Conservation (phyloP, 192 early-diverging fungal species). For the Phlyctochytrium planicorne region DNA sequence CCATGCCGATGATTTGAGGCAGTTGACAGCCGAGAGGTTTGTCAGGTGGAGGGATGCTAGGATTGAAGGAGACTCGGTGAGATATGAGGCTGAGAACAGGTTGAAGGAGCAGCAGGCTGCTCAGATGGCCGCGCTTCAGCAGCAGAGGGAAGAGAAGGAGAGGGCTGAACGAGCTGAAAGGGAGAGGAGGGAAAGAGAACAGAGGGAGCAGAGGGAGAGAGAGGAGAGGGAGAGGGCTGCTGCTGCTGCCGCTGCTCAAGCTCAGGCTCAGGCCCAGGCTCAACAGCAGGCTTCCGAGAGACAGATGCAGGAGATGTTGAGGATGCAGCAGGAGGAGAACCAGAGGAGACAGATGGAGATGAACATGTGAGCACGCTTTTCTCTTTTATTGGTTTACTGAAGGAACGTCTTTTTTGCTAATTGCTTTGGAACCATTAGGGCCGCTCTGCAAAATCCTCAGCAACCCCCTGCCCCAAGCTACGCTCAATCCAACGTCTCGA, state of each 20-base stretch:
- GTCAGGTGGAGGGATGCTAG: slow-evolving; percentile 45
- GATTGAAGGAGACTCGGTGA: neutral
- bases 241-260: too few relatives aligned
- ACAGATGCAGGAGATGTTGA: neutral
- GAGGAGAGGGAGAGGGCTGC: too few relatives aligned
- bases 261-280: too few relatives aligned
- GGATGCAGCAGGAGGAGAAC: neutral
- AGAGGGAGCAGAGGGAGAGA: slow-evolving; percentile 1
- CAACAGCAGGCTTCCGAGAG: too few relatives aligned
- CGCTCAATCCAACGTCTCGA: too few relatives aligned
- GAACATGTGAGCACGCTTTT: neutral
- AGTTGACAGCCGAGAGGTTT: slow-evolving; percentile 59
- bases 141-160: too few relatives aligned
- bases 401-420: too few relatives aligned
- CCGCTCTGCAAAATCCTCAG: too few relatives aligned
- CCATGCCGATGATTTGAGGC: slow-evolving; percentile 54
- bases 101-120: neutral
- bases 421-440: too few relatives aligned
- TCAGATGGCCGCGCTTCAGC: too few relatives aligned
- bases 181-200: slow-evolving; percentile 2
- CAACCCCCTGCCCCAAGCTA: too few relatives aligned
- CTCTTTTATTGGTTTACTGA: neutral
- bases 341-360: neutral
- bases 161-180: too few relatives aligned
- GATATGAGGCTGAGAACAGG: neutral